Percentiles rank a stretch among this genome's conserved stretches.
Evolutionary conservation across 2,329 filamentous ascomycete species (phyloP).

Genomic region (Chaetothyriales sp.): DNA sequence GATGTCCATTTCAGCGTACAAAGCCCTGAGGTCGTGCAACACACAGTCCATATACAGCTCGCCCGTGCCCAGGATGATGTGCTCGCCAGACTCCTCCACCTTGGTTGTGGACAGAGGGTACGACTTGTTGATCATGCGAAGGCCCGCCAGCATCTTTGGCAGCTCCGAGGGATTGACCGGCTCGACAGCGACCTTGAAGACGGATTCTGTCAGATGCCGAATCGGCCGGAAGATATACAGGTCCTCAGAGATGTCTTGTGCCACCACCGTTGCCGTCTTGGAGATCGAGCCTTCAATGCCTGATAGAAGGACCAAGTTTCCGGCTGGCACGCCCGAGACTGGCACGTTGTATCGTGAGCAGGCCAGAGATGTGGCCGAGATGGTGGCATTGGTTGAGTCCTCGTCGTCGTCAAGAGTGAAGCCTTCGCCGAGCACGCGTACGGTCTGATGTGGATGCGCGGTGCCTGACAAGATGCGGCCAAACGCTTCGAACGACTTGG

Average conservation of each 20-base stretch:
- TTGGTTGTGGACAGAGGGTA: slow-evolving; percentile 93
- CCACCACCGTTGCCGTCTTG: slow-evolving; percentile 84
- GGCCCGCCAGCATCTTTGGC: slow-evolving; percentile 94
- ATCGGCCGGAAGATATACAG: slow-evolving; percentile 91
- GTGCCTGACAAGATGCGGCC: slow-evolving; percentile 88
- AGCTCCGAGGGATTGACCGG: slow-evolving; percentile 96
- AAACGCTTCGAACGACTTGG: slow-evolving; percentile 78
- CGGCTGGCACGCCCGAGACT: slow-evolving; percentile 80
- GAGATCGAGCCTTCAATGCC: slow-evolving; percentile 97
- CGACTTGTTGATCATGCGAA: slow-evolving; percentile 94
- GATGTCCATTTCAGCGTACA: slow-evolving; percentile 99
- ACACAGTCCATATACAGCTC: slow-evolving; percentile 99
- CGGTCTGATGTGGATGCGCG: slow-evolving; percentile 62
- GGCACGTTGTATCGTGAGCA: slow-evolving; percentile 88
- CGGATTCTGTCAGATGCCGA: slow-evolving; percentile 88
- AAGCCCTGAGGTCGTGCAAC: slow-evolving; percentile 72
- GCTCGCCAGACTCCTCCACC: slow-evolving; percentile 94
- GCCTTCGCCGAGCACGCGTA: slow-evolving; percentile 83
- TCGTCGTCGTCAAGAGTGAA: slow-evolving; percentile 96
- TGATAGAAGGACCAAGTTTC: slow-evolving; percentile 80
- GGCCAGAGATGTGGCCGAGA: slow-evolving; percentile 75
- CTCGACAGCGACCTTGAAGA: slow-evolving; percentile 94
- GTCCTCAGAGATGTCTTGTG: slow-evolving; percentile 68
- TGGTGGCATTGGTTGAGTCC: slow-evolving; percentile 79
- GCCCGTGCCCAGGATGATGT: slow-evolving; percentile 85